Evolutionary conservation across 768 basidiomycete species (phyloP), one percentile per base, ranked within the genome.

Genomic region (Guyanaporus albipodus): DNA sequence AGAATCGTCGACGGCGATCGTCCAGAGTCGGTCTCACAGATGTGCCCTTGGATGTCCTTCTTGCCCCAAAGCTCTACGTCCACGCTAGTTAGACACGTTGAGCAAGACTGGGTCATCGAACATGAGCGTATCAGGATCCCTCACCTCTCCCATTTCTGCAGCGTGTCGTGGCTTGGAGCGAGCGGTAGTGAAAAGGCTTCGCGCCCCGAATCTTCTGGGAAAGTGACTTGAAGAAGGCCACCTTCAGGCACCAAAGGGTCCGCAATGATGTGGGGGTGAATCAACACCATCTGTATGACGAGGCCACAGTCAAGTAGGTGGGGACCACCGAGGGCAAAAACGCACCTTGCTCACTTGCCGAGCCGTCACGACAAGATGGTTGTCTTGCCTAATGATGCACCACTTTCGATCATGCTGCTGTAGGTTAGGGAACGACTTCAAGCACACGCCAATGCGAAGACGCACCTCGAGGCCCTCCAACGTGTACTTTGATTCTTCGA

Each of bases 401-500:
- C 85, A 87, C 62, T 68, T 72, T 52, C 87, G 74, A 57, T 90
- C 87, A 59, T 83, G 72, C 86, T 89, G 51, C 33, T 39, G 18
- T 21, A n/a, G 26, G 38, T 24, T 55, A 45, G 32, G 24, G 29
- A 19, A 41, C 38, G 32, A 23, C 40, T 27, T 27, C 27, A 10
- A 28, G 38, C 27, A 15, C 24, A 26, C 7, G 21, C 22, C 19
- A 23, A 27, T 1, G 19, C 37, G 21, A 22, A 32, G 48, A 62
- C 70, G 36, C 46, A 85, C 87, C 73, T 87, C 79, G 4, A 90
- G 63, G 22, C 87, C 86, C 52, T 80, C 71, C 12, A 73, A 70
- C 7, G 78, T 82, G 55, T 80, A 87, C 23, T 61, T 73, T 8
- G 74, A 75, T 34, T 70, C 70, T 40, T 72, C 68, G 1, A 87